Conservation (phyloP, 1,139 yeast genomes). For the Zygoascus meyerae region DNA sequence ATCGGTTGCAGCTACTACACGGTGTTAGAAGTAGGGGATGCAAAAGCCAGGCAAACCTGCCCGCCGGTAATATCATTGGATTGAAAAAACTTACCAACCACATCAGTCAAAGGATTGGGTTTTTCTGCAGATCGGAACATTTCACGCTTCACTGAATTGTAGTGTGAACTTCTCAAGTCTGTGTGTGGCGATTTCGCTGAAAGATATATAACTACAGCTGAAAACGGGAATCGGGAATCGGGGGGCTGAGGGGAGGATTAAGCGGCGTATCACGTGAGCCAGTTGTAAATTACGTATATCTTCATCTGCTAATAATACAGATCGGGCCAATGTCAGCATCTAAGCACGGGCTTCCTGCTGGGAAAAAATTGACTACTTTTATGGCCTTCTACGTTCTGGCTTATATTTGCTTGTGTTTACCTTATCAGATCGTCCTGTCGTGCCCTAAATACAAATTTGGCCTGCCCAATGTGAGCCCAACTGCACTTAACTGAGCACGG, state of each 20-base stretch:
- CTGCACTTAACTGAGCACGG: no score
- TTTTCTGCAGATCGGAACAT: conserved; percentile 27
- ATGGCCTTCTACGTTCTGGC: no score
- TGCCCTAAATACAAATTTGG: no score
- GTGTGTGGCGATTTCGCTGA: background rate
- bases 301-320: no score
- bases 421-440: no score
- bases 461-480: no score
- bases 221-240: background rate
- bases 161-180: background rate
- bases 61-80: background rate
- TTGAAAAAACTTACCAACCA: conserved; percentile 11
- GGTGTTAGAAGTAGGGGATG: background rate
- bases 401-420: no score
- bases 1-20: conserved; percentile 64
- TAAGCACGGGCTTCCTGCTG: no score
- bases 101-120: conserved; percentile 24
- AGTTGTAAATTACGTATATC: no score
- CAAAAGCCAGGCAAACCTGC: background rate
- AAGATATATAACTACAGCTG: background rate
- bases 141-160: background rate
- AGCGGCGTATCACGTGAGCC: background rate
- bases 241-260: background rate
- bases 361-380: no score
- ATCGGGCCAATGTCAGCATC: no score